Percentiles rank a stretch among this genome's conserved stretches.
Conservation (phyloP, 306 rosid genomes). For the Malus asiatica region DNA sequence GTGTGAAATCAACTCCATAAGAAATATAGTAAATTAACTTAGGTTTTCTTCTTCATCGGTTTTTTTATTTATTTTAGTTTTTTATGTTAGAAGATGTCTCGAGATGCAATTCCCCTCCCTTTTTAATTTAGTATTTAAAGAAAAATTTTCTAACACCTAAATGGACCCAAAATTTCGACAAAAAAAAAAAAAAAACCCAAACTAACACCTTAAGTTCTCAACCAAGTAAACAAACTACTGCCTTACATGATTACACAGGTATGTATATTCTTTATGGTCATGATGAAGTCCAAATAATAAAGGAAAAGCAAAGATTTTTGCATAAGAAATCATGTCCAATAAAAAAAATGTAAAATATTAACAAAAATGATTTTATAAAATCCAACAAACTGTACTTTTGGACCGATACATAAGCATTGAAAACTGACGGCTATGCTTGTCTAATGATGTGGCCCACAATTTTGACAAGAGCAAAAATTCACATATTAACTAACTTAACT, state of each 20-base stretch:
- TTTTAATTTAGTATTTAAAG: too few relatives aligned
- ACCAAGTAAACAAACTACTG: not conserved
- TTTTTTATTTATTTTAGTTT: too few relatives aligned
- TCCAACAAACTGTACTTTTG: not conserved
- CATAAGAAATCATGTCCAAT: not conserved
- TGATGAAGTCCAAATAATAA: not conserved
- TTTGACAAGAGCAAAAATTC: not conserved
- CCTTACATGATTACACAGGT: not conserved
- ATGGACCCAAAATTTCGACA: not conserved
- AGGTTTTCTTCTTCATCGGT: too few relatives aligned
- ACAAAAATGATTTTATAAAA: not conserved
- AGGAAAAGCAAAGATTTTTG: too few relatives aligned
- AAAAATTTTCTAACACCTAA: too few relatives aligned
- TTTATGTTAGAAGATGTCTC: too few relatives aligned
- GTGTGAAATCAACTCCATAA: too few relatives aligned
- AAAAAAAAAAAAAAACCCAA: not conserved
- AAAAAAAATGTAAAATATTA: not conserved
- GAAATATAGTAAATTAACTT: too few relatives aligned
- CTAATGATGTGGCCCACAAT: not conserved
- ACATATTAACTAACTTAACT: constrained; percentile 28
- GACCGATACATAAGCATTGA: not conserved
- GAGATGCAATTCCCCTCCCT: too few relatives aligned
- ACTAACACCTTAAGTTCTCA: not conserved
- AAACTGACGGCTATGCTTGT: not conserved
- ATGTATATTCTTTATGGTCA: not conserved